Evolutionary conservation across 2,329 filamentous ascomycete genomes (phyloP), one percentile per base, ranked within the genome.

Genomic region (Fusarium piperis): DNA sequence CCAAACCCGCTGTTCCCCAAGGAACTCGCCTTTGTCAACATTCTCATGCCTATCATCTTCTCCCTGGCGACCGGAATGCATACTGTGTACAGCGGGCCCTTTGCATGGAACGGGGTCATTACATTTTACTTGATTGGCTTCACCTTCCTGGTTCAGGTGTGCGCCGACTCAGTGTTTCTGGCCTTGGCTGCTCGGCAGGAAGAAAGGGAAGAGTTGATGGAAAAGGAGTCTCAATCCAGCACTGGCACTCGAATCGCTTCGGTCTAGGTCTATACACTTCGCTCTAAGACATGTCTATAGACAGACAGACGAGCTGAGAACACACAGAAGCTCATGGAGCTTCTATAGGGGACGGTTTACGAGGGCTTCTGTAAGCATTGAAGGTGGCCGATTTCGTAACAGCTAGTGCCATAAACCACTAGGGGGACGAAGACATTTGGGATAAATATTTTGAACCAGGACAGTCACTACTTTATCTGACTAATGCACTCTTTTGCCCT

Each of bases 1-100:
- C 55, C 57, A 30, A 70, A 70, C 4, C 66, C 61, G 3, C 59
- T 70, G 2, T 72, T 72, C 56, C 69, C 69, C n/a, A 72, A 67
- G 39, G 32, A 61, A 16, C 55, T 70, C 8, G 61, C 59, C 13
- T 26, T 70, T 11, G 16, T 70, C 41, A 72, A 69, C n/a, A 60
- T 72, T 32, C 7, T 70, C 10, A 68, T 57, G 58, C 64, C 66
- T 0, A 48, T 67, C 1, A 33, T 65, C 30, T 69, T 60, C 55
- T 16, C 64, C 23, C 36, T 61, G 23, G 48, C 55, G 10, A 65
- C 62, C 7, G 61, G 63, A 5, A 38, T 62, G 18, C 68, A 69
- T 39, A 66, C 62, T 15, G 51, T 64, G 20, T 63, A 64, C 38
- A 63, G 36, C 12, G 67, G 67, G 2, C 63, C 69, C 1, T 64